phyloP scores from a whole-genome alignment of 1,139 yeast genomes.

The Geotrichum candidum region DNA sequence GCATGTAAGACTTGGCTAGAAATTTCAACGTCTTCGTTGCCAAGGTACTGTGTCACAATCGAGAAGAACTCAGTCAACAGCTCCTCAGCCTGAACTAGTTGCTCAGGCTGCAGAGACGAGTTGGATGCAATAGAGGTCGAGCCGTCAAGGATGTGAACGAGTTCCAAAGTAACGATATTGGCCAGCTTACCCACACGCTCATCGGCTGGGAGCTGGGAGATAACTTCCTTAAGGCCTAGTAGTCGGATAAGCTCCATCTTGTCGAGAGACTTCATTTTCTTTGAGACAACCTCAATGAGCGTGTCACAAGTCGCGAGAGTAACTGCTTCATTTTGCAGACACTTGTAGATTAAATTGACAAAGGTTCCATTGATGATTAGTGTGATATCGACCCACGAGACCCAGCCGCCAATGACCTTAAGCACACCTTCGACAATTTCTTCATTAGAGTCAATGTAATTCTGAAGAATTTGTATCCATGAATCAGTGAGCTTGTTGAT shows the following conservation, averaged over 20 bases:
- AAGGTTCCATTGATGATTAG: slow-evolving; percentile 66
- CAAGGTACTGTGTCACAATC: slow-evolving; percentile 58
- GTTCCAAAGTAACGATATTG: slow-evolving; percentile 70
- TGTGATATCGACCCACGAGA: slow-evolving; percentile 90
- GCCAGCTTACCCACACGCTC: slow-evolving; percentile 72
- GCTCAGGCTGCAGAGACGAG: slow-evolving; percentile 16
- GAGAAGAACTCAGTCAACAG: slow-evolving; percentile 66
- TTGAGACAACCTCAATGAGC: slow-evolving; percentile 72
- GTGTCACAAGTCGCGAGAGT: slow-evolving; percentile 66
- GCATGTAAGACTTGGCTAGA: slow-evolving; percentile 78
- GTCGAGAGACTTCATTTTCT: slow-evolving; percentile 87
- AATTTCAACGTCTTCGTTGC: slow-evolving; percentile 84
- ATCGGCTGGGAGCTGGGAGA: slow-evolving; percentile 40
- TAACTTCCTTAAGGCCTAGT: slow-evolving; percentile 56
- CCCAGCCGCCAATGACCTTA: slow-evolving; percentile 73
- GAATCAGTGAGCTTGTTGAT: slow-evolving; percentile 59
- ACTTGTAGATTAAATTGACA: slow-evolving; percentile 57
- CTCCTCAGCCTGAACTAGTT: slow-evolving; percentile 37
- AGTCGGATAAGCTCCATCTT: slow-evolving; percentile 71
- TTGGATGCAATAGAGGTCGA: slow-evolving; percentile 31
- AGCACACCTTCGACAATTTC: slow-evolving; percentile 58
- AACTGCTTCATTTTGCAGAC: slow-evolving; percentile 38
- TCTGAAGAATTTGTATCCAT: slow-evolving; percentile 59
- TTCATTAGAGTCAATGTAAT: slow-evolving; percentile 27
- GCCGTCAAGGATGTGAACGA: slow-evolving; percentile 59